These are phyloP conservation scores for Pseudogymnoascus sp. DNA, from an alignment of 2,329 filamentous ascomycete genomes.

Conservation along the genomic window DNA sequence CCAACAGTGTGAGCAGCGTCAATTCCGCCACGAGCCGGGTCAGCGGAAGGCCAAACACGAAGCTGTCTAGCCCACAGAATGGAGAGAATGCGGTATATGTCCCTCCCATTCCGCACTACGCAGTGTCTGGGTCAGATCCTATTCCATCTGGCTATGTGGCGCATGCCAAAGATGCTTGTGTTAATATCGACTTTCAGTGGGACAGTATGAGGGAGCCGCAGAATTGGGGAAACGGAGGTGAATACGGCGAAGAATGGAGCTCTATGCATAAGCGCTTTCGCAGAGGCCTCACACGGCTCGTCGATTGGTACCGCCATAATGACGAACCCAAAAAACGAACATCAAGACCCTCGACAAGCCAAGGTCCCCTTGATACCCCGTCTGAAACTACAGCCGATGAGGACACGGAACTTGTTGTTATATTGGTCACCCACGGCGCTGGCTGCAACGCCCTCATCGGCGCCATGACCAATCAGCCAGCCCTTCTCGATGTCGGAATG, in stretches of 20 bases:
- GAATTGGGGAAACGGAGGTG: slow-evolving; percentile 79
- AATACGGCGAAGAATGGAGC: slow-evolving; percentile 90
- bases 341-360: slow-evolving; percentile 36
- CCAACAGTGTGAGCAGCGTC: slow-evolving; percentile 28
- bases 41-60: background rate
- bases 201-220: slow-evolving; percentile 75
- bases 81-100: slow-evolving; percentile 47
- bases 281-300: slow-evolving; percentile 64
- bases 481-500: slow-evolving; percentile 81
- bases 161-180: slow-evolving; percentile 80
- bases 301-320: slow-evolving; percentile 69
- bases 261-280: slow-evolving; percentile 89
- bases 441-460: slow-evolving; percentile 94
- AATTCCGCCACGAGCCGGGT: slow-evolving; percentile 13
- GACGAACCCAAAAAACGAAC: slow-evolving; percentile 44
- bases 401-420: slow-evolving; percentile 65
- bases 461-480: slow-evolving; percentile 82
- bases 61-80: background rate
- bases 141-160: slow-evolving; percentile 85
- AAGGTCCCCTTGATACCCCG: slow-evolving; percentile 27
- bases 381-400: slow-evolving; percentile 48
- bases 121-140: slow-evolving; percentile 66
- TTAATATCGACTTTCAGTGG: slow-evolving; percentile 89
- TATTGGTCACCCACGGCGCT: slow-evolving; percentile 88
- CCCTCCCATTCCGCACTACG: slow-evolving; percentile 72